Percentiles rank a stretch among this genome's conserved stretches.
phyloP scores from a whole-genome alignment of 2,329 filamentous ascomycete genomes.

The Colletotrichum cereale region DNA sequence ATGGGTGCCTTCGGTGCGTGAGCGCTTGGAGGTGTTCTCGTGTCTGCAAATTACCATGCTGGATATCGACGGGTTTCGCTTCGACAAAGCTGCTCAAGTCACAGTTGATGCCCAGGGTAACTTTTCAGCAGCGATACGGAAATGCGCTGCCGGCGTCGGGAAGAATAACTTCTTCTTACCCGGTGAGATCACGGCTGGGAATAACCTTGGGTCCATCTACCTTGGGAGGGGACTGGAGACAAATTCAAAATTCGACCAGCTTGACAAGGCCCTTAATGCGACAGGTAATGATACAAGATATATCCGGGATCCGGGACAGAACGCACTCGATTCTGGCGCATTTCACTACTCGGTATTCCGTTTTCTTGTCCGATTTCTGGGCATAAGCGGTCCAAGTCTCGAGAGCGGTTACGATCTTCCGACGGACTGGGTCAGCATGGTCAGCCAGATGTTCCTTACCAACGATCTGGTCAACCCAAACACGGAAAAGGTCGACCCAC shows the following conservation, averaged over 20 bases:
- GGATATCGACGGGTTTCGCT: constrained; percentile 75
- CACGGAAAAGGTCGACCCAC: constrained; percentile 71
- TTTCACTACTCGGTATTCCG: not conserved
- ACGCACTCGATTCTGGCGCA: not conserved
- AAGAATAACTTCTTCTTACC: not conserved
- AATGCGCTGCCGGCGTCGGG: not conserved
- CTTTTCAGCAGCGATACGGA: constrained; percentile 57
- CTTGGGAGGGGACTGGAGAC: not conserved
- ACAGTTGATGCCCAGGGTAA: constrained; percentile 71
- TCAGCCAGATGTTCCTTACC: constrained; percentile 42
- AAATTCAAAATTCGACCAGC: not conserved
- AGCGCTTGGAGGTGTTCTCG: constrained; percentile 70
- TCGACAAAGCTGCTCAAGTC: constrained; percentile 75
- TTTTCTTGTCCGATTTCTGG: not conserved
- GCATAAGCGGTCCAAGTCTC: not conserved
- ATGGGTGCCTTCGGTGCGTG: constrained; percentile 69
- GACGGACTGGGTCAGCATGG: not conserved
- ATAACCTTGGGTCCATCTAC: not conserved
- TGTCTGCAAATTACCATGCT: constrained; percentile 72
- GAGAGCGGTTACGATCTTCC: not conserved
- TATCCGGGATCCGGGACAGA: not conserved
- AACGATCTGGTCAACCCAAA: constrained; percentile 72
- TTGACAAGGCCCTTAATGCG: not conserved
- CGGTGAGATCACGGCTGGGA: not conserved
- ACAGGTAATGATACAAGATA: not conserved